Base-by-base conservation (phyloP, 768 basidiomycete genomes). In the Tulasnella calospora region DNA sequence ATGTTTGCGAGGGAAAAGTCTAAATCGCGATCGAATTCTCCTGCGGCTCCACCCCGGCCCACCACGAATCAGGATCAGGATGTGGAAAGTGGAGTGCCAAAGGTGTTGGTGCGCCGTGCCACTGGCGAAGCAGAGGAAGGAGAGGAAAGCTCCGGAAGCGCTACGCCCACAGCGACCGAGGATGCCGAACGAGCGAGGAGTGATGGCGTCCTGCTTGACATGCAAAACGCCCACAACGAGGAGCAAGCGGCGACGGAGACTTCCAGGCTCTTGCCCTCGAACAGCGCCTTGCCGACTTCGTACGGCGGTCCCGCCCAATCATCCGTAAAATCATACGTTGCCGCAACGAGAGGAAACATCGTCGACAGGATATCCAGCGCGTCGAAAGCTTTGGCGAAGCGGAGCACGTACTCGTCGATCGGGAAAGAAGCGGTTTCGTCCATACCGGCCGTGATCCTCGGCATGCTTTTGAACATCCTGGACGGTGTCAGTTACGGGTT, bases 401-500 rank as follows among this genome's bases (percentile, higher is more conserved):
- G 61, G 6, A 55, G 35, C 13, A 71, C 69, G 38, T 78, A 78
- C 70, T 73, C 40, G 21, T 21, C 36, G 27, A 38, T 71, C 47
- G 70, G 40, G 30, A 36, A 35, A 4, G 77, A 78, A 35, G 77
- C 40, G 9, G 70, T 44, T 33, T 51, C 40, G 23, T 71, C 44
- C 38, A 30, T 96, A n/a, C 96, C 96, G 0, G 93, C 95, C 0
- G 94, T 96, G 3, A 82, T 95, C 21, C 86, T 98, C 33, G 97
- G 96, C 9, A 88, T 90, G 80, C 84, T 98, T 47, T 85, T 99
- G 78, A 99, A 98, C 82, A 89, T 98, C 67, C 87, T 99, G 44
- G 97, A 99, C 82, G 98, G 96, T 13, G 91, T 99, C 74, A 94
- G 93, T 67, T 98, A 99, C 84, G 97, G 97, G 8, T 95, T 98